Conservation (phyloP, 805 yeast genomes). For the Candida nonsorbophila region DNA sequence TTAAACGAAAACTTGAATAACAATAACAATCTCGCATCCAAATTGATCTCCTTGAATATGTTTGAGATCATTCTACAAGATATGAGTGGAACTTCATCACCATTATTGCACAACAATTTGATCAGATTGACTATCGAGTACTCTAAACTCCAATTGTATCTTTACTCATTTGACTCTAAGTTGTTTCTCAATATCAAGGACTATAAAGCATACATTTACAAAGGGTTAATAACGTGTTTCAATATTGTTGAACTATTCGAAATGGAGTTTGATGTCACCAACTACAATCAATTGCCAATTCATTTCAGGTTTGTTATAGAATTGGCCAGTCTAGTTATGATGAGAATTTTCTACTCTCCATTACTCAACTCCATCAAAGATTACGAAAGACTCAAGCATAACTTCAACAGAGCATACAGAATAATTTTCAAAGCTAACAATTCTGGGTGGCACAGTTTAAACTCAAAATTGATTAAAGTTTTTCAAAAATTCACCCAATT, state of each 20-base stretch:
- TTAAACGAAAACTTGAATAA: conserved; percentile 33
- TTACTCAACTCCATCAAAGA: conserved; percentile 18
- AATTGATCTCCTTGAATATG: conserved; percentile 35
- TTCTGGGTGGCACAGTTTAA: conserved; percentile 17
- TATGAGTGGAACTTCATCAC: conserved; percentile 13
- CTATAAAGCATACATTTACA: conserved; percentile 21
- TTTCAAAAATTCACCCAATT: conserved; percentile 18
- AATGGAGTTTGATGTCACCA: conserved; percentile 14
- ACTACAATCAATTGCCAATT: conserved; percentile 30
- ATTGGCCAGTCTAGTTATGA: conserved; percentile 22
- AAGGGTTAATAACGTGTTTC: conserved; percentile 23
- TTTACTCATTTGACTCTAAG: conserved; percentile 25
- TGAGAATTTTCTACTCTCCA: conserved; percentile 28
- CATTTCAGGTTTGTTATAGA: conserved; percentile 36
- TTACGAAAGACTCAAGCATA: conserved; percentile 17
- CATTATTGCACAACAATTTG: conserved; percentile 16
- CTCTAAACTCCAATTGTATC: conserved; percentile 32
- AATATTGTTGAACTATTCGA: conserved; percentile 18
- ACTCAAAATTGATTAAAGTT: conserved; percentile 16
- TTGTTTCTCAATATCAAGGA: conserved; percentile 19
- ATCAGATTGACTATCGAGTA: conserved; percentile 28
- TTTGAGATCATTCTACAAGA: conserved; percentile 35
- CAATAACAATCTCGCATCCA: conserved; percentile 15
- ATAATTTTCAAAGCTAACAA: conserved; percentile 11
- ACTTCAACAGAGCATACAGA: conserved; percentile 17